phyloP scores from a whole-genome alignment of 2,329 filamentous ascomycete genomes.

The Ceratocystis ficicola region DNA sequence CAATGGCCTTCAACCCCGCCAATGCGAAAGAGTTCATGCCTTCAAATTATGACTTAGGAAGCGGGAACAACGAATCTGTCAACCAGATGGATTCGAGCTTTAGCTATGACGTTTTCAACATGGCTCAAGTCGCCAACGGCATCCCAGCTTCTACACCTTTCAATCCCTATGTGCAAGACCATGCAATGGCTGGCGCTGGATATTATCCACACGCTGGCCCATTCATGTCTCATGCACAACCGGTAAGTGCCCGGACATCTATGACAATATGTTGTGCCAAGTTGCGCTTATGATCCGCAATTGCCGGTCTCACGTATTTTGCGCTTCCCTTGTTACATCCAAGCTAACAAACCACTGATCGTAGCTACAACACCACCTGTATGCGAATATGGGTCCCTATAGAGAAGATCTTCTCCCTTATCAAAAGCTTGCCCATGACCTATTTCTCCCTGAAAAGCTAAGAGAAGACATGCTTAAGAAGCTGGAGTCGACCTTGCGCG shows the following conservation, averaged over 20 bases:
- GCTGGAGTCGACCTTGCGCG: constrained; percentile 70
- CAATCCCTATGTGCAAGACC: constrained; percentile 71
- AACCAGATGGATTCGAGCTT: constrained; percentile 20
- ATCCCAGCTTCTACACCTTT: constrained; percentile 40
- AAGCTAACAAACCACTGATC: neutral
- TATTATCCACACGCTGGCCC: constrained; percentile 53
- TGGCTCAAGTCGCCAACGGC: constrained; percentile 42
- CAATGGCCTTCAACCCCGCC: constrained; percentile 42
- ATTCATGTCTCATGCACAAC: constrained; percentile 45
- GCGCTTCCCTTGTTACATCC: neutral
- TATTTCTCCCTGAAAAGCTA: constrained; percentile 79
- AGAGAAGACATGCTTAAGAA: constrained; percentile 85
- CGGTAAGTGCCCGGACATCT: constrained; percentile 35
- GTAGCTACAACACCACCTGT: constrained; percentile 79
- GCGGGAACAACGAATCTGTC: constrained; percentile 12
- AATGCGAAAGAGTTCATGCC: constrained; percentile 50
- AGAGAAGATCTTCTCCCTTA: constrained; percentile 71
- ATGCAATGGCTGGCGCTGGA: constrained; percentile 45
- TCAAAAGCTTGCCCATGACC: constrained; percentile 76
- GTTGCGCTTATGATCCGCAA: neutral
- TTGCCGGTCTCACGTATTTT: neutral
- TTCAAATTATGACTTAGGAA: constrained; percentile 18
- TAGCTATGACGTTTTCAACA: constrained; percentile 51
- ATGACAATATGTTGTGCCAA: neutral
- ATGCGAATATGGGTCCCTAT: constrained; percentile 75